A percentile compares a stretch with the other conserved stretches of the same genome.
These are phyloP conservation scores for Penicillium sp. DNA, from an alignment of 2,329 filamentous ascomycete species.

Conservation along the genomic window DNA sequence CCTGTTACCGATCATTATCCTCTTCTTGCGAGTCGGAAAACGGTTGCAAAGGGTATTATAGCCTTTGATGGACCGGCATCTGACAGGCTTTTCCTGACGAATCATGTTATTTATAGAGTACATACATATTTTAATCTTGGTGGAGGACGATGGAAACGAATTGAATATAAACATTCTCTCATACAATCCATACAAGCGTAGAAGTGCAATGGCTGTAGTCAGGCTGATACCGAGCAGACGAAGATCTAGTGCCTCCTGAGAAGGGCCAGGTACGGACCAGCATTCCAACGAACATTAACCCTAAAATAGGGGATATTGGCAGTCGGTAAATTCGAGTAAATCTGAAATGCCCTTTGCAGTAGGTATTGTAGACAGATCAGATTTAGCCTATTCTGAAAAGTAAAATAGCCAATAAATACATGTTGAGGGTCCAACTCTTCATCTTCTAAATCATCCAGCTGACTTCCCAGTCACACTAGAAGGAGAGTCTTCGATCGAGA, in stretches of 20 bases:
- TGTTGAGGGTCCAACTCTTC: too few relatives aligned
- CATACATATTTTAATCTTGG: constrained; percentile 12
- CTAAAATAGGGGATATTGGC: too few relatives aligned
- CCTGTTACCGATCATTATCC: neutral
- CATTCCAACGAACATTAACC: neutral
- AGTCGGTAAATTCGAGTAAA: too few relatives aligned
- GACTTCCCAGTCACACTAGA: too few relatives aligned
- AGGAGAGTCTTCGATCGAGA: too few relatives aligned
- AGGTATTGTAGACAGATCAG: too few relatives aligned
- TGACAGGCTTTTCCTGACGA: neutral
- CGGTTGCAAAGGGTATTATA: neutral
- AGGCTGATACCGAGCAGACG: neutral
- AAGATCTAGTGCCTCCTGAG: too few relatives aligned
- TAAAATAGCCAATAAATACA: too few relatives aligned
- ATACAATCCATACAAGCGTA: neutral
- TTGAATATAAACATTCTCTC: neutral
- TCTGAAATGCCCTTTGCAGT: too few relatives aligned
- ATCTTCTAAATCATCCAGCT: too few relatives aligned
- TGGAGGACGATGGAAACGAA: neutral
- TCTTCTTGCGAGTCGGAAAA: neutral
- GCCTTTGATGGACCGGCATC: neutral
- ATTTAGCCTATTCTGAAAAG: too few relatives aligned
- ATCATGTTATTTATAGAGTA: constrained; percentile 11
- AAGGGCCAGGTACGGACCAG: neutral
- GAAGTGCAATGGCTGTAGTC: neutral